A percentile compares a stretch with the other conserved stretches of the same genome.
Evolutionary conservation across 192 early-diverging fungal species (phyloP).

Genomic region (Entomortierella parvispora): DNA sequence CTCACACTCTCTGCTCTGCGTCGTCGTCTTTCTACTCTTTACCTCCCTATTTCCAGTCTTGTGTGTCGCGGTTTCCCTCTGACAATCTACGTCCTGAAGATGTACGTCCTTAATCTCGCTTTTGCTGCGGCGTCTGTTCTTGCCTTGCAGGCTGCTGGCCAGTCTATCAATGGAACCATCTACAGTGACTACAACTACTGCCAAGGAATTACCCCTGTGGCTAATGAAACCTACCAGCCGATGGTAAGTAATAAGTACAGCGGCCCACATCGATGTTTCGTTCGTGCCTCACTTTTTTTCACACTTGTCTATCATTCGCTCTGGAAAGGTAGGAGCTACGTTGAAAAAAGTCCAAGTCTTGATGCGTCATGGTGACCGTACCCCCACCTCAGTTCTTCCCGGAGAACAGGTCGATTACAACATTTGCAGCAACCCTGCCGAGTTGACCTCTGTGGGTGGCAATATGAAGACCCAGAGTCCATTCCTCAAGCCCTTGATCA

Average conservation of each 20-base stretch:
- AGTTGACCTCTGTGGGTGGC: background rate
- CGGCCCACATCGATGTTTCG: too few species aligned
- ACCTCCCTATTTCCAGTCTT: too few species aligned
- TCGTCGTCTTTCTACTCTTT: too few species aligned
- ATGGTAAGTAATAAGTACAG: too few species aligned
- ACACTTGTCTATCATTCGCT: too few species aligned
- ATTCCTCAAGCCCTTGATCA: background rate
- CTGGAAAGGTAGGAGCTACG: slow-evolving; percentile 30
- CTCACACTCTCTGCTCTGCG: too few species aligned
- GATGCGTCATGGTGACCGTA: slow-evolving; percentile 66
- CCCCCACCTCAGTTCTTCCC: slow-evolving; percentile 44
- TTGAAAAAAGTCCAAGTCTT: slow-evolving; percentile 65
- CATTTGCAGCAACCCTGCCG: slow-evolving; percentile 12
- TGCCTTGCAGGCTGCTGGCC: background rate
- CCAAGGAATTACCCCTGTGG: background rate
- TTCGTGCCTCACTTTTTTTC: too few species aligned
- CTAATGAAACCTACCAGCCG: background rate
- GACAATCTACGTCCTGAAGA: background rate
- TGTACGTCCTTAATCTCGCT: background rate
- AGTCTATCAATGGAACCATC: background rate
- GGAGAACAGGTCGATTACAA: slow-evolving; percentile 49
- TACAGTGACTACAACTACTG: slow-evolving; percentile 9
- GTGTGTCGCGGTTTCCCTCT: too few species aligned
- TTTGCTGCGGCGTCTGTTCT: background rate
- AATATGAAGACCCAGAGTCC: background rate